Percentiles rank a stretch among this genome's conserved stretches.
These are phyloP conservation scores for Fomes fomentarius DNA, from an alignment of 1,284 basidiomycete species.

Conservation along the genomic window DNA sequence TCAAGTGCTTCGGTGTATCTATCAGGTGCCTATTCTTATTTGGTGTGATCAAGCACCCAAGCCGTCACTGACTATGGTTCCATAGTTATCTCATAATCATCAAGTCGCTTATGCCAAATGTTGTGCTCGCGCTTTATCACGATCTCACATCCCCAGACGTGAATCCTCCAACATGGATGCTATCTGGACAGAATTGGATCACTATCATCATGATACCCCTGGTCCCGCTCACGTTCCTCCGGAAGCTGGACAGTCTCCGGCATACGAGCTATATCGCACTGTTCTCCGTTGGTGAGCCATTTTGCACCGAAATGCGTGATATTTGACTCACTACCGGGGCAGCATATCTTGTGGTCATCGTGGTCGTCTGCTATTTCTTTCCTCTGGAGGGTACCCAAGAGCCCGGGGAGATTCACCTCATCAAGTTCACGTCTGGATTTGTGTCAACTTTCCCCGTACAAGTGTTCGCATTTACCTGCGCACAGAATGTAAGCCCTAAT, in stretches of 20 bases:
- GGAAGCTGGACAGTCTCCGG: conserved; percentile 79
- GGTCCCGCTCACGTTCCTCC: conserved; percentile 87
- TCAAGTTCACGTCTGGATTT: conserved; percentile 78
- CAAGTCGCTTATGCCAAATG: conserved; percentile 93
- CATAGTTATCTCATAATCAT: conserved; percentile 90
- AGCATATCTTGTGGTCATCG: conserved; percentile 79
- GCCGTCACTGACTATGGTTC: background rate
- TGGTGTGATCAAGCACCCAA: too few relatives aligned
- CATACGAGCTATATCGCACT: conserved; percentile 88
- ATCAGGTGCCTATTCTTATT: conserved; percentile 61
- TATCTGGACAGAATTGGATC: conserved; percentile 87
- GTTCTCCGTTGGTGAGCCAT: conserved; percentile 76
- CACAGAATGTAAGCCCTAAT: conserved; percentile 80
- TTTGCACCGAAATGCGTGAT: too few relatives aligned
- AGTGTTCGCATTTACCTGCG: conserved; percentile 92
- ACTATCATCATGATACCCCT: conserved; percentile 82
- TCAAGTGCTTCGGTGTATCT: conserved; percentile 97
- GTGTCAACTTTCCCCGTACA: conserved; percentile 92
- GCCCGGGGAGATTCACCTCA: conserved; percentile 68
- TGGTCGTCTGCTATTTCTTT: conserved; percentile 73
- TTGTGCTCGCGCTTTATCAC: conserved; percentile 84
- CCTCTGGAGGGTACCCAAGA: conserved; percentile 63
- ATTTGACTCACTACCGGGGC: background rate
- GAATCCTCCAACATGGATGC: conserved; percentile 71
- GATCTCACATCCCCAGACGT: conserved; percentile 67